Percentiles rank a stretch among this genome's conserved stretches.
phyloP scores from a whole-genome alignment of 2,329 filamentous ascomycete species.

The Graphium sp. region DNA sequence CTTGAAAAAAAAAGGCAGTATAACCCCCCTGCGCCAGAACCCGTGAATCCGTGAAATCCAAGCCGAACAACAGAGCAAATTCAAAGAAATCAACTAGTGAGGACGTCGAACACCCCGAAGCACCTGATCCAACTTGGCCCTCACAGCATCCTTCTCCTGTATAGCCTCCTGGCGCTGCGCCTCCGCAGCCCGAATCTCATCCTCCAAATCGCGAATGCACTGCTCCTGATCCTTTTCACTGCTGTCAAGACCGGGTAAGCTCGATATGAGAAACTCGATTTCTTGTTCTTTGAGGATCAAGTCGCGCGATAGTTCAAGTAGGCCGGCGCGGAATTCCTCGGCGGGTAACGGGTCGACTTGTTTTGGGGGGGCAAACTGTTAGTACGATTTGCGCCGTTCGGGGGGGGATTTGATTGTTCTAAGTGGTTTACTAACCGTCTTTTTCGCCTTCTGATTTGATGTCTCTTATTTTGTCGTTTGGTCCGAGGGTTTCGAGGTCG shows the following conservation, averaged over 20 bases:
- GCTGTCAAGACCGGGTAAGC: constrained; percentile 60
- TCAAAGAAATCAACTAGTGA: too few relatives aligned
- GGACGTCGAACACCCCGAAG: constrained; percentile 43
- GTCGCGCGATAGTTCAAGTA: constrained; percentile 59
- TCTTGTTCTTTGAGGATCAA: constrained; percentile 69
- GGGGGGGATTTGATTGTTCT: too few relatives aligned
- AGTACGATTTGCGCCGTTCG: too few relatives aligned
- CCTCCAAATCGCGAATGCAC: constrained; percentile 46
- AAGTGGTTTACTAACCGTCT: constrained; percentile 29
- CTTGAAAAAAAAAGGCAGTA: too few relatives aligned
- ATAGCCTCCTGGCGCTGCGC: constrained; percentile 44
- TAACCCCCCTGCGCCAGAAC: too few relatives aligned
- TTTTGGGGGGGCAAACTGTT: constrained; percentile 4
- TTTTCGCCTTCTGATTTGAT: constrained; percentile 35
- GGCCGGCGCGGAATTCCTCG: constrained; percentile 48
- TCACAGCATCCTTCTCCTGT: constrained; percentile 43
- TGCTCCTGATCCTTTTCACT: constrained; percentile 63
- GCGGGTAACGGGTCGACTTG: constrained; percentile 43
- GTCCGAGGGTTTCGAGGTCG: constrained; percentile 41
- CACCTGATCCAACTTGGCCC: constrained; percentile 41
- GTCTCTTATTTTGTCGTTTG: constrained; percentile 41
- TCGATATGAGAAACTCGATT: constrained; percentile 61
- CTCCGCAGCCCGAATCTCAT: constrained; percentile 47
- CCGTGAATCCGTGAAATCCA: too few relatives aligned
- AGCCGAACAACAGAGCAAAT: too few relatives aligned